Evolutionary conservation across 2,329 filamentous ascomycete species (phyloP).

Genomic region (Leptosphaerulina australis): DNA sequence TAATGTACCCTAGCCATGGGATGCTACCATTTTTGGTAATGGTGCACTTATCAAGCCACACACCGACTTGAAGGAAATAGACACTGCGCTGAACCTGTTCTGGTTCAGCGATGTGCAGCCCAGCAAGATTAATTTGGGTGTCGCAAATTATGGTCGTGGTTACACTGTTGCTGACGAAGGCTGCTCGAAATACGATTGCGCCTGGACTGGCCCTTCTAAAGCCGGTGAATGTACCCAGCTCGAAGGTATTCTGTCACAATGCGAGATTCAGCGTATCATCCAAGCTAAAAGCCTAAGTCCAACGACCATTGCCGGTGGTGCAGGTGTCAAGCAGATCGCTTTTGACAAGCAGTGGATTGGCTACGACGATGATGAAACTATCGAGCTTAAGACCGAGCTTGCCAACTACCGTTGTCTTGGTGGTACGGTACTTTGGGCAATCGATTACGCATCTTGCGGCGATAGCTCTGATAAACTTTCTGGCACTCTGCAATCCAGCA

Average conservation of each 20-base stretch:
- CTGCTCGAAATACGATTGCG: slow-evolving; percentile 32
- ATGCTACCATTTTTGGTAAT: slow-evolving; percentile 21
- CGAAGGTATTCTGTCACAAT: slow-evolving; percentile 43
- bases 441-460: slow-evolving; percentile 25
- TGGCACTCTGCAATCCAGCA: too few species aligned
- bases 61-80: slow-evolving; percentile 58
- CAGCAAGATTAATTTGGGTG: slow-evolving; percentile 52
- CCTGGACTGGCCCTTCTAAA: slow-evolving; percentile 24
- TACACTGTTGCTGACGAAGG: slow-evolving; percentile 33
- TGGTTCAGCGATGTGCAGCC: slow-evolving; percentile 55
- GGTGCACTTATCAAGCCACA: slow-evolving; percentile 48
- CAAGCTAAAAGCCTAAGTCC: slow-evolving; percentile 25
- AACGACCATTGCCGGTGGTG: slow-evolving; percentile 32
- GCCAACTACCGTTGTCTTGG: slow-evolving; percentile 35
- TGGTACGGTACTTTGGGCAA: slow-evolving; percentile 32
- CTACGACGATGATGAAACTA: slow-evolving; percentile 49
- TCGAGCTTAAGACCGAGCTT: slow-evolving; percentile 20
- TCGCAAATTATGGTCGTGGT: slow-evolving; percentile 55
- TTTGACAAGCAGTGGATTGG: slow-evolving; percentile 51
- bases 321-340: slow-evolving; percentile 44
- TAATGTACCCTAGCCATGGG: slow-evolving; percentile 16
- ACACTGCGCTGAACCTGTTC: slow-evolving; percentile 51
- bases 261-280: slow-evolving; percentile 48
- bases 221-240: slow-evolving; percentile 31
- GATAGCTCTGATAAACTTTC: neutral